Evolutionary conservation across 805 yeast species (phyloP), one percentile per base, ranked within the genome.

Genomic region (Yarrowia sp.): DNA sequence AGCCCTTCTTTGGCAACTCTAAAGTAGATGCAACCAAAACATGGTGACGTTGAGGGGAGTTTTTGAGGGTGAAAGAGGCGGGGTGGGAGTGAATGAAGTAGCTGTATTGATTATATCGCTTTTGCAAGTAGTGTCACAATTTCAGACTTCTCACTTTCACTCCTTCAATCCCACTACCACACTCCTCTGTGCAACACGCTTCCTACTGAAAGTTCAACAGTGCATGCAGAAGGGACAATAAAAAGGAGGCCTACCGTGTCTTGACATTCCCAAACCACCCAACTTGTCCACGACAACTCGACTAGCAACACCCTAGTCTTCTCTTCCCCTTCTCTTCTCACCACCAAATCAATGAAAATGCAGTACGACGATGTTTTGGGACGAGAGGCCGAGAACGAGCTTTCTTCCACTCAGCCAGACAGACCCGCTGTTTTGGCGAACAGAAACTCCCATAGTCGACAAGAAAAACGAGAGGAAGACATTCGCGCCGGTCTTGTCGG

Each of bases 281-380:
- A 40, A 55, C 46, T 24, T 40, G 63, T 55, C 36, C 47, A 40
- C 58, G 58, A 55, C 63, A 55, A 40, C 40, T 55, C 24, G 61
- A 38, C 43, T 46, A 8, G 19, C 42, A 15, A 2, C 53, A 12
- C 24, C 50, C 24, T 24, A 33, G 55, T 17, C 17, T 40, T 50
- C 42, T 17, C 42, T 38, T 17, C 34, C 14, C 33, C 43, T 14
- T n/a, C 38, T 36, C 38, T 36, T 9, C 30, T 14, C 38, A 19
- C 14, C 58, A 13, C 7, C 19, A 8, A 19, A 14, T 47, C 47
- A 40, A 55, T 30, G 24, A 42, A 55, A 55, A 55, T 55, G 63
- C 63, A 55, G 38, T 55, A 55, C 63, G 63, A 55, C 63, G 63
- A 55, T 7, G 63, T 55, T 55, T 55, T 55, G 47, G 63, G 63